Evolutionary conservation across 768 basidiomycete genomes (phyloP).

Genomic region (Psilocybe tampanensis): DNA sequence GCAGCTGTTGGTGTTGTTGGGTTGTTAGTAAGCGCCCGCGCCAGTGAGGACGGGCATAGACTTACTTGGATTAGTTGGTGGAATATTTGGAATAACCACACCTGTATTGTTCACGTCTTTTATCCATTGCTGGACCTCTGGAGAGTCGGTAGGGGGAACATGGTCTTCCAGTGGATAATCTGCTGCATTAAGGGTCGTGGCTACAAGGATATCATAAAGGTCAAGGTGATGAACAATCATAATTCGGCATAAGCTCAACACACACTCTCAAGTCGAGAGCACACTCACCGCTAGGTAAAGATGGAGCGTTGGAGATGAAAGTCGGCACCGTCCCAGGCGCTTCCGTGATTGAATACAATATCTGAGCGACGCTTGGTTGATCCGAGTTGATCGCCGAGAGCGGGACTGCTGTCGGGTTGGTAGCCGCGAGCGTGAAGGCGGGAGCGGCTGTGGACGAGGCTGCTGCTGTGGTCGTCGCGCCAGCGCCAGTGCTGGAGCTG

Average conservation of each 20-base stretch:
- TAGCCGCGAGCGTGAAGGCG: conserved; percentile 26
- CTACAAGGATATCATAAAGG: background rate
- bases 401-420: conserved; percentile 66
- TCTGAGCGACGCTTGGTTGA: conserved; percentile 44
- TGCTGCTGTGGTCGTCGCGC: background rate
- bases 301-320: conserved; percentile 56
- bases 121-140: conserved; percentile 73
- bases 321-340: conserved; percentile 54
- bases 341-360: conserved; percentile 44
- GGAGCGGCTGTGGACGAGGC: background rate
- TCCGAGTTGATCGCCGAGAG: conserved; percentile 48
- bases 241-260: background rate
- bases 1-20: conserved; percentile 6
- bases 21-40: background rate
- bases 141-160: conserved; percentile 59
- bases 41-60: background rate
- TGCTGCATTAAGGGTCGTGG: conserved; percentile 44
- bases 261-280: background rate
- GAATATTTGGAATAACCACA: conserved; percentile 57
- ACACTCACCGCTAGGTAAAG: conserved; percentile 53
- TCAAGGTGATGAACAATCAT: background rate
- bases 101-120: conserved; percentile 57
- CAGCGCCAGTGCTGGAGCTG: background rate
- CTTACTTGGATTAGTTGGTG: conserved; percentile 42
- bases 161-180: conserved; percentile 70